Conservation (phyloP, 2,329 filamentous ascomycete genomes). For the Shiraia bambusicola region DNA sequence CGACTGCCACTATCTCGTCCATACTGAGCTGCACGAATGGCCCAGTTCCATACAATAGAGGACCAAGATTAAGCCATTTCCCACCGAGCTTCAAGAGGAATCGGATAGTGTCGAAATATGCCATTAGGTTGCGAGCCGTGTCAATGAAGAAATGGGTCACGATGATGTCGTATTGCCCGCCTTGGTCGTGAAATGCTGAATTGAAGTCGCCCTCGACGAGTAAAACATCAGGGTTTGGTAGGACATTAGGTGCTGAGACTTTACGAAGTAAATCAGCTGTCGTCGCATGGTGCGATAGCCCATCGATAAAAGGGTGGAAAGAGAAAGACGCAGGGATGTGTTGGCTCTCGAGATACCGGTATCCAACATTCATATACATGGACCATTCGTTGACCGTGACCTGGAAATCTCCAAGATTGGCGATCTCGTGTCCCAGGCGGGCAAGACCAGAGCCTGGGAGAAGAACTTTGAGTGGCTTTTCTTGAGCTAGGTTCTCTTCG, state of each 20-base stretch:
- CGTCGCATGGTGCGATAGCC: slow-evolving; percentile 58
- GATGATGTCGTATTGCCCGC: slow-evolving; percentile 50
- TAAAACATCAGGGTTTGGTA: slow-evolving; percentile 44
- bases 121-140: slow-evolving; percentile 58
- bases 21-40: slow-evolving; percentile 59
- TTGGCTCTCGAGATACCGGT: slow-evolving; percentile 51
- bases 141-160: slow-evolving; percentile 64
- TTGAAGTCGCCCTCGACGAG: slow-evolving; percentile 61
- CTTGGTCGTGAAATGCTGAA: slow-evolving; percentile 36
- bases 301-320: slow-evolving; percentile 57
- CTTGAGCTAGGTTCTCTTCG: not conserved
- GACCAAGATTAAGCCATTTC: slow-evolving; percentile 59
- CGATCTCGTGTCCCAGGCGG: slow-evolving; percentile 55
- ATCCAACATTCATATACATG: slow-evolving; percentile 58
- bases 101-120: slow-evolving; percentile 58
- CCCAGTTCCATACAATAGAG: slow-evolving; percentile 56
- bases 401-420: slow-evolving; percentile 49
- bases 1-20: slow-evolving; percentile 54
- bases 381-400: slow-evolving; percentile 62
- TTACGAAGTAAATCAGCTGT: slow-evolving; percentile 51
- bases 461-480: slow-evolving; percentile 44
- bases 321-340: slow-evolving; percentile 23
- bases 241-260: slow-evolving; percentile 48
- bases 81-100: slow-evolving; percentile 52
- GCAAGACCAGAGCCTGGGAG: slow-evolving; percentile 58